A percentile compares a stretch with the other conserved stretches of the same genome.
These are phyloP conservation scores for Vigna unguiculata DNA, from an alignment of 306 rosid genomes.

Conservation along the genomic window DNA sequence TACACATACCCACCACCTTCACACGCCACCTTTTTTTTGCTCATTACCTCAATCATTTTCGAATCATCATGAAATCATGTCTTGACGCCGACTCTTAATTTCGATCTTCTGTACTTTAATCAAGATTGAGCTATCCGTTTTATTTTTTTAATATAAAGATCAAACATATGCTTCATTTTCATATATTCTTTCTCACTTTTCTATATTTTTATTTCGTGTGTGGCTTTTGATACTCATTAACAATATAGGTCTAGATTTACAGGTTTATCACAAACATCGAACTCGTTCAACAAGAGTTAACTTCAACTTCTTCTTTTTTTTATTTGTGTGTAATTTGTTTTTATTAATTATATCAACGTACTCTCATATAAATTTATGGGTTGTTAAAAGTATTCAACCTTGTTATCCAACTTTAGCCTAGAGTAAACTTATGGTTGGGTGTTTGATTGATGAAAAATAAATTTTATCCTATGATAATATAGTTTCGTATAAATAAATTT, in stretches of 20 bases:
- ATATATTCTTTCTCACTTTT: not conserved
- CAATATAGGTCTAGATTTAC: not conserved
- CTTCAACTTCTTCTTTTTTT: too few relatives aligned
- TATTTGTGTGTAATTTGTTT: not conserved
- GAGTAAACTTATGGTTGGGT: not conserved
- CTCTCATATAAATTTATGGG: not conserved
- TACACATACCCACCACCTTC: not conserved
- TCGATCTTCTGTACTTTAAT: not conserved
- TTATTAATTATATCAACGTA: too few relatives aligned
- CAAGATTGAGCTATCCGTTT: not conserved
- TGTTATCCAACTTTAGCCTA: not conserved
- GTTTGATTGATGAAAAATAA: not conserved
- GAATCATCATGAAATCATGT: conserved; percentile 26
- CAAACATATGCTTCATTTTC: not conserved
- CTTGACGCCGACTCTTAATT: not conserved
- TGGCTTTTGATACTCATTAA: not conserved
- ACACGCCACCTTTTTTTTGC: not conserved
- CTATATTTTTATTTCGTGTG: not conserved
- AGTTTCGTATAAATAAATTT: not conserved
- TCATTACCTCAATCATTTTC: conserved; percentile 21
- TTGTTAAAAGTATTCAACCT: too few relatives aligned
- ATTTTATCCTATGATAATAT: not conserved
- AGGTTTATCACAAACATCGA: not conserved
- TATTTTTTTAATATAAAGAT: not conserved
- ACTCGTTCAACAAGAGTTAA: not conserved